Conservation (phyloP, 306 rosid genomes). For the Purshia tridentata region DNA sequence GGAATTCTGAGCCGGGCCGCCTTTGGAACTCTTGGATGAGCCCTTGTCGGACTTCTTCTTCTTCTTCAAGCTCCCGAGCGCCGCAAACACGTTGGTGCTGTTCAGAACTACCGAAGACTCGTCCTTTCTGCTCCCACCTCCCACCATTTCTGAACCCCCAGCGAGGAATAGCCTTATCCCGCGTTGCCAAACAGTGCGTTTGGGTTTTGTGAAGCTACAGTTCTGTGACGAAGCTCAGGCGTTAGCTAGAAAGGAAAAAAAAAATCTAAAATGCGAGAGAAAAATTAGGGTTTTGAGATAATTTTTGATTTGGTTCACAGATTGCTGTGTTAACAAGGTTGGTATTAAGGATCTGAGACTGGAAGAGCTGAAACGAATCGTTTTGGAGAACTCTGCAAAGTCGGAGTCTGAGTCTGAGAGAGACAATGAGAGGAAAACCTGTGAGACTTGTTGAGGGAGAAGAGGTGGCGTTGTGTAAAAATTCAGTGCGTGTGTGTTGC, state of each 20-base stretch:
- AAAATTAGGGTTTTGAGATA: constrained; percentile 6
- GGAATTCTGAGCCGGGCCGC: constrained; percentile 7
- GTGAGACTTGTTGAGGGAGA: background rate
- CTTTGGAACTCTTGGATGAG: constrained; percentile 10
- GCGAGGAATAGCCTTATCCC: constrained; percentile 1
- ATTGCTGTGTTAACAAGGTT: background rate
- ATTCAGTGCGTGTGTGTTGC: background rate
- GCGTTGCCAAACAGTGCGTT: constrained; percentile 7
- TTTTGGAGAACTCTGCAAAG: constrained; percentile 11
- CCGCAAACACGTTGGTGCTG: constrained; percentile 70
- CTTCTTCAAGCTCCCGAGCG: constrained; percentile 71
- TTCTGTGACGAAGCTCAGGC: background rate
- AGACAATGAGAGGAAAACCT: background rate
- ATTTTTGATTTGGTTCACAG: background rate
- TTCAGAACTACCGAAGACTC: constrained; percentile 41
- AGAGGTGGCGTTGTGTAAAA: background rate
- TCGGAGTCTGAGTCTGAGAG: background rate
- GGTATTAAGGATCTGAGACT: background rate
- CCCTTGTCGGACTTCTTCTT: constrained; percentile 63
- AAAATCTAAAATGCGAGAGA: constrained; percentile 1
- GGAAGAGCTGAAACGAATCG: constrained; percentile 11
- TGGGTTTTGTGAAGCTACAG: background rate
- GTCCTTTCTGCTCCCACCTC: constrained; percentile 60
- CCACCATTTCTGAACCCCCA: constrained; percentile 48
- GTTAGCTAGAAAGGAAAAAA: background rate